A percentile compares a stretch with the other conserved stretches of the same genome.
Conservation (phyloP, 2,329 filamentous ascomycete species). For the Monascus ruber region DNA sequence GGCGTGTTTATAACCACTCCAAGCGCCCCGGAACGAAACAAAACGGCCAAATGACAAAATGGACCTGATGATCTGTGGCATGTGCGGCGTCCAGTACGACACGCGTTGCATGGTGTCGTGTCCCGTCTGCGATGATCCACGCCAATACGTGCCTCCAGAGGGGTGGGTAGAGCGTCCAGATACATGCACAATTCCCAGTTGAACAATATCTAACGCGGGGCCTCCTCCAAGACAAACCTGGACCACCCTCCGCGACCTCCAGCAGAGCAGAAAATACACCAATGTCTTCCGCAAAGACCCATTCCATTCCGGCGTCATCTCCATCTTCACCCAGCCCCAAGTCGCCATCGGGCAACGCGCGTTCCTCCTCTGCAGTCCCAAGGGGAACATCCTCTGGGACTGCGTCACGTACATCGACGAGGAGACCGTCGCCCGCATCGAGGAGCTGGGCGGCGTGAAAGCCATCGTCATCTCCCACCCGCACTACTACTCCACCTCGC, state of each 20-base stretch:
- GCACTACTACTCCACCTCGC: slow-evolving; percentile 69
- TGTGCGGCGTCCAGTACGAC: slow-evolving; percentile 16
- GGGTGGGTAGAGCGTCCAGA: slow-evolving; percentile 9
- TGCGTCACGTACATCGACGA: slow-evolving; percentile 59
- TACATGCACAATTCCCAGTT: background rate
- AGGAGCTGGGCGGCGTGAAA: slow-evolving; percentile 50
- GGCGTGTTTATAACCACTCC: too few species aligned
- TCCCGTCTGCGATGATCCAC: slow-evolving; percentile 21
- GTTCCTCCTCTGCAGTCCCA: slow-evolving; percentile 48
- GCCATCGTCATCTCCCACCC: slow-evolving; percentile 71
- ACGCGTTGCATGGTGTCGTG: slow-evolving; percentile 9
- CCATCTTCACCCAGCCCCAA: slow-evolving; percentile 35
- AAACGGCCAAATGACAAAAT: background rate
- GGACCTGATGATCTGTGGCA: slow-evolving; percentile 17
- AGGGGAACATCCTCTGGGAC: slow-evolving; percentile 64
- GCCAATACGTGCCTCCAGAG: slow-evolving; percentile 17
- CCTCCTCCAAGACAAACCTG: slow-evolving; percentile 12
- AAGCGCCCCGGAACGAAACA: too few species aligned
- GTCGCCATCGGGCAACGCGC: slow-evolving; percentile 67
- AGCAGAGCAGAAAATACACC: slow-evolving; percentile 8
- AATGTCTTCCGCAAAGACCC: slow-evolving; percentile 12
- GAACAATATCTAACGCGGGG: background rate
- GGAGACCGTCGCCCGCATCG: slow-evolving; percentile 47
- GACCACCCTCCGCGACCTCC: slow-evolving; percentile 17
- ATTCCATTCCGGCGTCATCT: slow-evolving; percentile 9